Conservation (phyloP, 2,329 filamentous ascomycete species). For the Pyrenochaeta sp. region DNA sequence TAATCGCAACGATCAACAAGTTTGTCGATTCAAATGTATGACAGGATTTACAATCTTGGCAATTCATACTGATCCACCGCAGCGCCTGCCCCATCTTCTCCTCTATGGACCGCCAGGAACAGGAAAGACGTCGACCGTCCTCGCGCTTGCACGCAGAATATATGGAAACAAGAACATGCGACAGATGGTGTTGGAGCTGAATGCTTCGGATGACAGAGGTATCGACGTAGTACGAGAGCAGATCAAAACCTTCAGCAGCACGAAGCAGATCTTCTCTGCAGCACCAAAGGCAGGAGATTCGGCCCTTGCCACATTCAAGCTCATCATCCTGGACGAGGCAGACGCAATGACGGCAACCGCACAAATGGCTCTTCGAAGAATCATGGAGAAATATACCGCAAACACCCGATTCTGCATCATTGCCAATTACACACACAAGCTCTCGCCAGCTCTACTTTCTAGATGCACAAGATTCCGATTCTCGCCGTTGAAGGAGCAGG, state of each 20-base stretch:
- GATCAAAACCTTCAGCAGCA: slow-evolving; percentile 99
- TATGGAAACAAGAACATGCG: slow-evolving; percentile 92
- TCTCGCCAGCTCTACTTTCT: slow-evolving; percentile 89
- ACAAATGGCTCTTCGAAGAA: slow-evolving; percentile 94
- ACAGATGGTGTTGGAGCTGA: slow-evolving; percentile 98
- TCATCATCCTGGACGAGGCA: slow-evolving; percentile 98
- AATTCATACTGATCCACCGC: slow-evolving; percentile 13
- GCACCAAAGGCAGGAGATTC: slow-evolving; percentile 58
- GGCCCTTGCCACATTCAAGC: slow-evolving; percentile 79
- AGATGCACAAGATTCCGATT: slow-evolving; percentile 95
- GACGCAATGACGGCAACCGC: slow-evolving; percentile 99
- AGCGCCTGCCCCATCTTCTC: slow-evolving; percentile 90
- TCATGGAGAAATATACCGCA: slow-evolving; percentile 99
- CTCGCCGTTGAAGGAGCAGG: slow-evolving; percentile 86
- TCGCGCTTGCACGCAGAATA: slow-evolving; percentile 90
- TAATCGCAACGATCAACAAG: slow-evolving; percentile 95
- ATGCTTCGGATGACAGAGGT: slow-evolving; percentile 94
- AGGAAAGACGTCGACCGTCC: slow-evolving; percentile 95
- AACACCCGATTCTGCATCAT: slow-evolving; percentile 99
- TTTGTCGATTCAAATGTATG: slow-evolving; percentile 88
- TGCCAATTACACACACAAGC: slow-evolving; percentile 98
- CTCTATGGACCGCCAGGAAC: slow-evolving; percentile 97
- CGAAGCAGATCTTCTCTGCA: slow-evolving; percentile 93
- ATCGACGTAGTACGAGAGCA: slow-evolving; percentile 96
- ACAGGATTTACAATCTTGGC: not conserved